A percentile compares a stretch with the other conserved stretches of the same genome.
These are phyloP conservation scores for Paraconiothyrium sp. DNA, from an alignment of 2,329 filamentous ascomycete genomes.

Conservation along the genomic window DNA sequence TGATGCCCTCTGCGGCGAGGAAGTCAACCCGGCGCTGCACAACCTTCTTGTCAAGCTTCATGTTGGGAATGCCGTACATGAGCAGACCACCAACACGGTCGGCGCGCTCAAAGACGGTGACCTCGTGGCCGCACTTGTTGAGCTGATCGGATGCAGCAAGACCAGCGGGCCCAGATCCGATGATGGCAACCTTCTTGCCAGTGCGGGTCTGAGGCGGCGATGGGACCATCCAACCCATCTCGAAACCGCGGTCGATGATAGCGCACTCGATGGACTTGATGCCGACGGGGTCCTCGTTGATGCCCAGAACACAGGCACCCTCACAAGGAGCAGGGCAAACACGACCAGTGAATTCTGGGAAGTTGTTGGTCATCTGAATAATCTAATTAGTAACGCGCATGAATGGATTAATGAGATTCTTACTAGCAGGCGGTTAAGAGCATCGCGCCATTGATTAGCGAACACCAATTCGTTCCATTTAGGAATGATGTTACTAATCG, in stretches of 20 bases:
- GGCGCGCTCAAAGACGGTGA: conserved; percentile 92
- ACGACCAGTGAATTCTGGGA: conserved; percentile 96
- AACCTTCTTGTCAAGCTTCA: conserved; percentile 98
- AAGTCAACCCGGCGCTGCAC: conserved; percentile 96
- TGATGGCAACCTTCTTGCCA: conserved; percentile 86
- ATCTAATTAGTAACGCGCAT: no score
- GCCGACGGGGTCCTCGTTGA: conserved; percentile 95
- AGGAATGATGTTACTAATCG: conserved; percentile 96
- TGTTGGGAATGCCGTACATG: conserved; percentile 99
- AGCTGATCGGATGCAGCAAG: conserved; percentile 92
- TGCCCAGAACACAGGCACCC: conserved; percentile 93
- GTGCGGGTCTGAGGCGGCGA: conserved; percentile 79
- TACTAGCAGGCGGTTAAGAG: conserved; percentile 85
- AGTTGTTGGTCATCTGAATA: conserved; percentile 99
- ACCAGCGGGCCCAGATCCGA: conserved; percentile 92
- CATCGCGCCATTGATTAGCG: conserved; percentile 81
- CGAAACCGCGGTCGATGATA: conserved; percentile 96
- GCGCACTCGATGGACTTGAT: conserved; percentile 99
- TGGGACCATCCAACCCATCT: conserved; percentile 98
- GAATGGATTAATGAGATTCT: no score
- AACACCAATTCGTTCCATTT: conserved; percentile 89
- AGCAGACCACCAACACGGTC: conserved; percentile 90
- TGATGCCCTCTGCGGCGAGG: conserved; percentile 88
- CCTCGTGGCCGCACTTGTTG: conserved; percentile 87
- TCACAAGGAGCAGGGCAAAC: conserved; percentile 97